Conservation (phyloP, 192 early-diverging fungal species). For the Umbelopsis ramanniana region DNA sequence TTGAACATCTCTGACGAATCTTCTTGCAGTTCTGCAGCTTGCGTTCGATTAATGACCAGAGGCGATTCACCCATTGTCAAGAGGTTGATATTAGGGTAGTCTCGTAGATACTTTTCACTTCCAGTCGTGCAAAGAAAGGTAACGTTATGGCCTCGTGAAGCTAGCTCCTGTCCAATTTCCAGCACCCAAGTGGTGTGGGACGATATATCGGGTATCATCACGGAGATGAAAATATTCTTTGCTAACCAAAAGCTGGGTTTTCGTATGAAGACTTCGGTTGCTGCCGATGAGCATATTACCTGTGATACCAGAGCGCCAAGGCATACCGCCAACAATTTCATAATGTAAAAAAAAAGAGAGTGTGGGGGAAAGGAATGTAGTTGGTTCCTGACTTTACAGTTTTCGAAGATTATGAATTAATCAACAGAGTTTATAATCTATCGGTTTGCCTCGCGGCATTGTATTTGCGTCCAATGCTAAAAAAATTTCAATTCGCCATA, state of each 20-base stretch:
- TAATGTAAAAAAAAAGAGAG: not conserved
- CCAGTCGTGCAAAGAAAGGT: constrained; percentile 1
- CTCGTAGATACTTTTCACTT: constrained; percentile 6
- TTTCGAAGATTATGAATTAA: not conserved
- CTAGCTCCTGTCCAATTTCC: constrained; percentile 21
- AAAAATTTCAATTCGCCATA: not conserved
- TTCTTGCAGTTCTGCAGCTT: not conserved
- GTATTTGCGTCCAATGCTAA: not conserved
- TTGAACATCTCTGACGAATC: too few species aligned
- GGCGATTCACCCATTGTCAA: not conserved
- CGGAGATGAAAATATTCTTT: constrained; percentile 5
- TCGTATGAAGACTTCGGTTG: not conserved
- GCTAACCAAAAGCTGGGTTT: not conserved
- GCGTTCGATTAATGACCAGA: not conserved
- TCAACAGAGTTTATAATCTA: not conserved
- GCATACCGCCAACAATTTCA: not conserved
- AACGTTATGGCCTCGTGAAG: constrained; percentile 24
- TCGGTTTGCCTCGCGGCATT: not conserved
- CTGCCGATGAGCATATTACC: not conserved
- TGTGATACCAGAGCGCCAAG: not conserved
- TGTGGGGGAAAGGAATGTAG: too few species aligned
- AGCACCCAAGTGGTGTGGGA: constrained; percentile 35
- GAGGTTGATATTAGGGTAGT: not conserved
- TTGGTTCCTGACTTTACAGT: too few species aligned
- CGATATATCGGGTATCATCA: not conserved